Conservation (phyloP, 208 protist species). For the Leptomonas pyrrhocoris region DNA sequence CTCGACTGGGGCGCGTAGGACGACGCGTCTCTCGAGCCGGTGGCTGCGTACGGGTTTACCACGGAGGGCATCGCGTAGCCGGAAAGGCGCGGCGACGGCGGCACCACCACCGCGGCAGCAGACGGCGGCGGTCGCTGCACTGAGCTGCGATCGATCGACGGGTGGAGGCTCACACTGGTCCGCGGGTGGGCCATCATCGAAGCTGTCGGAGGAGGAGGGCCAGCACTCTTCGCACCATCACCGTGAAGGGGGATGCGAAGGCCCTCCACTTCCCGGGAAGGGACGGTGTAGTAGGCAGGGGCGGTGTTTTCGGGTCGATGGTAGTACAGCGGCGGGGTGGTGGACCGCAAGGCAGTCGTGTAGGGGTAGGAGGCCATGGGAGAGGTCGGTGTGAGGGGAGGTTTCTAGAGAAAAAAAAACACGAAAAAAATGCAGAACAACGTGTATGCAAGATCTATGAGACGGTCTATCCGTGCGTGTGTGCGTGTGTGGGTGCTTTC, state of each 20-base stretch:
- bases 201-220: not conserved
- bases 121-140: slow-evolving; percentile 9
- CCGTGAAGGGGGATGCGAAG: slow-evolving; percentile 27
- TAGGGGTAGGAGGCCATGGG: slow-evolving; percentile 38
- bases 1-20: slow-evolving; percentile 34
- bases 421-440: not conserved
- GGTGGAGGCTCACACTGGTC: not conserved
- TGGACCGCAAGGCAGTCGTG: slow-evolving; percentile 42
- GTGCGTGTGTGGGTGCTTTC: no score
- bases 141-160: slow-evolving; percentile 23
- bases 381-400: not conserved
- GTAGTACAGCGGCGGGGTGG: slow-evolving; percentile 77
- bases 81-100: slow-evolving; percentile 31
- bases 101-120: no score
- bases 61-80: slow-evolving; percentile 34
- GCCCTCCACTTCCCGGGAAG: slow-evolving; percentile 12
- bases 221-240: slow-evolving; percentile 1
- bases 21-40: slow-evolving; percentile 24
- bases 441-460: not conserved
- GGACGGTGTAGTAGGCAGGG: slow-evolving; percentile 54
- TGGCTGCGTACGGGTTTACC: slow-evolving; percentile 34
- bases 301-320: slow-evolving; percentile 48
- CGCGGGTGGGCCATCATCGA: slow-evolving; percentile 4
- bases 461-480: no score
- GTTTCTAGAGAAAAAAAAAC: slow-evolving; percentile 6